phyloP scores from a whole-genome alignment of 495 filamentous ascomycete species.

The Daldinia childiae region DNA sequence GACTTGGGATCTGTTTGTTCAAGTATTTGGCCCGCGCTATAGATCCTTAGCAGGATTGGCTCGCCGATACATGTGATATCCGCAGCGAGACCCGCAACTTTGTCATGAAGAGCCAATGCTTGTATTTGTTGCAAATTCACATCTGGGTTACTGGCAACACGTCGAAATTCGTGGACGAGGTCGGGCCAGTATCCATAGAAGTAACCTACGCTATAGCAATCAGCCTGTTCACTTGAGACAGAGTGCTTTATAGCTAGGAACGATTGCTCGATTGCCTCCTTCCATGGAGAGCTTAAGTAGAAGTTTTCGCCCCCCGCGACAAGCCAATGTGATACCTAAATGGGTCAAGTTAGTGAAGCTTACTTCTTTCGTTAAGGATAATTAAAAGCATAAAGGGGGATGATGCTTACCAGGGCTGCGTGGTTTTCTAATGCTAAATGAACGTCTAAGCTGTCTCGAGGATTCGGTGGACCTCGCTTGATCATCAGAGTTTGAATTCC shows the following conservation, averaged over 20 bases:
- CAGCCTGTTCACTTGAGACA: constrained; percentile 8
- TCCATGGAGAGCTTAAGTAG: constrained; percentile 26
- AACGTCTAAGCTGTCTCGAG: constrained; percentile 22
- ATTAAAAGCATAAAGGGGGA: background rate
- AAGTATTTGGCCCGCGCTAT: background rate
- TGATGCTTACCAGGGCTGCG: constrained; percentile 12
- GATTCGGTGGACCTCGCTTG: constrained; percentile 17
- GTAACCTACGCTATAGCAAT: constrained; percentile 25
- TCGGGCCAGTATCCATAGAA: constrained; percentile 29
- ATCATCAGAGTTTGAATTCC: constrained; percentile 23
- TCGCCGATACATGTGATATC: constrained; percentile 8
- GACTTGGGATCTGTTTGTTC: constrained; percentile 11
- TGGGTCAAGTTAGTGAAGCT: background rate
- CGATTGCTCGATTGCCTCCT: background rate
- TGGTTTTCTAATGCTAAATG: constrained; percentile 33
- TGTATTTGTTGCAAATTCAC: background rate
- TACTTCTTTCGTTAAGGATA: background rate
- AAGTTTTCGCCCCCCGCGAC: constrained; percentile 27
- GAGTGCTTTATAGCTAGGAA: background rate
- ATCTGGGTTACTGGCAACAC: constrained; percentile 14
- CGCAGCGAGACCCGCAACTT: background rate
- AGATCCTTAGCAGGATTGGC: constrained; percentile 1
- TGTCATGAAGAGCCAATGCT: constrained; percentile 7
- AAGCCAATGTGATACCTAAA: constrained; percentile 28
- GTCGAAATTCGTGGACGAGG: constrained; percentile 10